Evolutionary conservation across 169 alveolate genomes (phyloP).

Genomic region (Miamiensis avidus): DNA sequence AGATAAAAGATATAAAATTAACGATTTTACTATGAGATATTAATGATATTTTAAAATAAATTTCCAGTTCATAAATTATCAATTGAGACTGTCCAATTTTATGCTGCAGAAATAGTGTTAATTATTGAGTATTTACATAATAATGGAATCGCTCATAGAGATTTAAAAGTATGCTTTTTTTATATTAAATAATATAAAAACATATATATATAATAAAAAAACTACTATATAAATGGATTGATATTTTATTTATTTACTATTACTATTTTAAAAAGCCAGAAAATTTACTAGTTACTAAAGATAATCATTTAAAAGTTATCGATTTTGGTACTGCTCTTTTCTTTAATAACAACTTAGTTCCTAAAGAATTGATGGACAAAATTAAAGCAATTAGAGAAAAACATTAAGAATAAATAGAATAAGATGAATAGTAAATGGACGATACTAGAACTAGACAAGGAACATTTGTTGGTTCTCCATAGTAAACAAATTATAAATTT

Average conservation of each 20-base stretch:
- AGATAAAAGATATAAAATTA: not conserved
- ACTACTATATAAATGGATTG: not conserved
- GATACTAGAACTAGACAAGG: slow-evolving; percentile 17
- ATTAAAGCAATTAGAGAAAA: slow-evolving; percentile 24
- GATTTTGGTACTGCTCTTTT: slow-evolving; percentile 45
- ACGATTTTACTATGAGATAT: not conserved
- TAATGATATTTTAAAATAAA: not conserved
- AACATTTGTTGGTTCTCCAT: slow-evolving; percentile 45
- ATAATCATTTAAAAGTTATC: slow-evolving; percentile 36
- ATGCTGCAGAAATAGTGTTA: slow-evolving; percentile 63
- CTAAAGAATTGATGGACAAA: slow-evolving; percentile 8
- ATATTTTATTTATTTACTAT: not conserved
- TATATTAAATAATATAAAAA: slow-evolving; percentile 50
- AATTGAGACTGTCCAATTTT: slow-evolving; percentile 38
- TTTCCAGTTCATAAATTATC: not conserved
- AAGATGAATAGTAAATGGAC: slow-evolving; percentile 1
- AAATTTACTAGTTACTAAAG: slow-evolving; percentile 31
- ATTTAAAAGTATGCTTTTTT: slow-evolving; percentile 71
- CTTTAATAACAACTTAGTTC: slow-evolving; percentile 22
- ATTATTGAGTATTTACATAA: slow-evolving; percentile 71
- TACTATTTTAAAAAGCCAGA: slow-evolving; percentile 26
- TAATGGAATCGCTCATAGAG: slow-evolving; percentile 80
- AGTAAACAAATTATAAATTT: not conserved
- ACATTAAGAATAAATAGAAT: slow-evolving; percentile 1
- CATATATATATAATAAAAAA: slow-evolving; percentile 33